Base-by-base conservation (phyloP, 371 early-diverging fungal genomes). In the Umbelopsis sp. region DNA sequence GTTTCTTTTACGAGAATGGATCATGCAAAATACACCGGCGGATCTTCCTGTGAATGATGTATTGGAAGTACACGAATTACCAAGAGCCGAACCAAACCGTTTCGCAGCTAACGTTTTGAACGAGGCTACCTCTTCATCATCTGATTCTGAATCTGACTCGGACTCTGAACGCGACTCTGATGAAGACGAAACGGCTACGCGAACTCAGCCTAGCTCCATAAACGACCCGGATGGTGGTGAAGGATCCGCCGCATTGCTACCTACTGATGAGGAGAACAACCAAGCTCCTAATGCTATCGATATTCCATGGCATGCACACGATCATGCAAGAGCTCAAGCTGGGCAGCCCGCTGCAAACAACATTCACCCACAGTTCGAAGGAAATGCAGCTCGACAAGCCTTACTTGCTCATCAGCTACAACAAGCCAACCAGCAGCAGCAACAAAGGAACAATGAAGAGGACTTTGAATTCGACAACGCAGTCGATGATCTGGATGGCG, bases 1-100 rank as follows among this genome's bases (percentile, higher is more conserved):
- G 8, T 90, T 94, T 69, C 79, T 91, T 37, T 75, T 95, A 53
- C 89, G 93, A 20, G 97, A 96, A 77, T 95, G 94, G 90, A 88
- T 96, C 20, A 76, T 90, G 25, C 87, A 91, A 70, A 92, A 94
- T 65, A 89, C 90, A 35, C 78, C 78, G 25, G 76, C 53, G 1
- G 78, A 74, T 52, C 65, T 67, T 8, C 68, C 57, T 16, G 51
- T 41, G 20, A 67, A 69, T 11, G 68, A 70, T 22, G 68, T 45
- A 32, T 57, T 50, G 16, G 67, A 37, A 53, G 48, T 63, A 10
- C 44, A 45, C 5, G 20, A 44, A 8, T 18, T 32, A 57, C 32
- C 37, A 20, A 12, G 22, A 20, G 22, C 8, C 9, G n/a, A 53
- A 24, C 20, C 29, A 14, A 8, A 67, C 16, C 57, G 24, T 22